These are phyloP conservation scores for Cryptococcus wingfieldii DNA, from an alignment of 1,284 basidiomycete genomes.

Conservation along the genomic window DNA sequence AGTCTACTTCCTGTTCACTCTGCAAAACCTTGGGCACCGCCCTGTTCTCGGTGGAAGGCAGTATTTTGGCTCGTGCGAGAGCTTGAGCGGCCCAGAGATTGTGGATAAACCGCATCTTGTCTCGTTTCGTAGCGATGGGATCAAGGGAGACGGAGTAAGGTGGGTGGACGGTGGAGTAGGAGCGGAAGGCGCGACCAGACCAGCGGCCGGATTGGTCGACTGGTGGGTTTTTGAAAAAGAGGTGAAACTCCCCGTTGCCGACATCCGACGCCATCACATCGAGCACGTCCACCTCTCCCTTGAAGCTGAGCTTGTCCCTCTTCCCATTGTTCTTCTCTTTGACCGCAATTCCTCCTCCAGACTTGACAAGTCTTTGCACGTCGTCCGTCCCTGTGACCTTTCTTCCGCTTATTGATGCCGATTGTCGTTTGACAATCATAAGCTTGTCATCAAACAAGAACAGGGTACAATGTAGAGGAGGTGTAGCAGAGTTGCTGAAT, in stretches of 20 bases:
- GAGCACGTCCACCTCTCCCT: slow-evolving; percentile 77
- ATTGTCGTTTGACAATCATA: slow-evolving; percentile 81
- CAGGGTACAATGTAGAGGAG: slow-evolving; percentile 71
- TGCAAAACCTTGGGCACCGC: slow-evolving; percentile 57
- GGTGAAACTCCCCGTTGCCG: slow-evolving; percentile 77
- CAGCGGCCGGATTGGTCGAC: slow-evolving; percentile 74
- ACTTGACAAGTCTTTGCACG: slow-evolving; percentile 67
- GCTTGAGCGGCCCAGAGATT: slow-evolving; percentile 82
- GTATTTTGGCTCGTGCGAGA: slow-evolving; percentile 61
- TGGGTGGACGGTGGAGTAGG: slow-evolving; percentile 66
- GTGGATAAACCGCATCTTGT: slow-evolving; percentile 78
- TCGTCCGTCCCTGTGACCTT: slow-evolving; percentile 79
- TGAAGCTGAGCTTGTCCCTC: slow-evolving; percentile 76
- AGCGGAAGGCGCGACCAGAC: slow-evolving; percentile 74
- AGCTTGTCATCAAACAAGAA: slow-evolving; percentile 95
- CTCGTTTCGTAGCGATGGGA: slow-evolving; percentile 58
- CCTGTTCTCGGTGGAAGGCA: slow-evolving; percentile 29
- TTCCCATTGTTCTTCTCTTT: slow-evolving; percentile 50
- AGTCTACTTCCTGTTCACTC: slow-evolving; percentile 61
- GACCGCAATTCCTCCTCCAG: slow-evolving; percentile 46
- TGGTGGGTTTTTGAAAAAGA: slow-evolving; percentile 75
- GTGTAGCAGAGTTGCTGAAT: slow-evolving; percentile 1
- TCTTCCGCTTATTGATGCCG: slow-evolving; percentile 67
- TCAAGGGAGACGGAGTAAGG: slow-evolving; percentile 62
- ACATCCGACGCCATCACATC: slow-evolving; percentile 80